Base-by-base conservation (phyloP, 805 yeast genomes). In the Grigorovia yakushimaensis region DNA sequence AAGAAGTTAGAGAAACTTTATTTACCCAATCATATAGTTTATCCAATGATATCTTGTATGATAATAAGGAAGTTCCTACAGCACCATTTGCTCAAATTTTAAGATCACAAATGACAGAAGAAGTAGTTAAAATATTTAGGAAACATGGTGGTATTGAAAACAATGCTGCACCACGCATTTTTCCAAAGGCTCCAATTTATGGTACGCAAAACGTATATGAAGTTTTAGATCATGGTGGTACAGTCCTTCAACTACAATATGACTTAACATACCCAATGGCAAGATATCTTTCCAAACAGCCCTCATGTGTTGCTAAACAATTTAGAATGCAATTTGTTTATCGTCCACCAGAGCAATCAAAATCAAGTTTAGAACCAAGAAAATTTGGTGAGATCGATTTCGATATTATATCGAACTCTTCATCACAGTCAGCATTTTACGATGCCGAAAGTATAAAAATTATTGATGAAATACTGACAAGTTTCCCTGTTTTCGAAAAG, bases 191-290 rank as follows among this genome's bases (percentile, higher is more conserved):
- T 1, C 83, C 93, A 1, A 73, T 82, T 2, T 81, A 84, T 59
- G 66, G 81, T 1, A 71, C 77, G 20, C 84, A 80, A 45, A 74
- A 76, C 43, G 82, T 86, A 0, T 88, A 84, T 54, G 93, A 89
- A 56, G 76, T 93, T 1, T 66, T 93, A 46, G 98, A 91, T 58
- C 73, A 78, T 45, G 81, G 87, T 27, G 99, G 99, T 0, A 79
- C 88, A 0, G 91, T 93, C 3, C 68, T 93, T 33, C 95, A 89
- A 54, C 67, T 93, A 33, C 95, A 96, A 2, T 88, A 84, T 59
- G 98, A 93, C 61, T 71, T 89, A 51, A 85, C 95, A 0, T 69
- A 89, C 33, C 98, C 99, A 0, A 77, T 84, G 70, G 98, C 98
- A 0, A 72, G 98, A 54, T 72, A 79, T 44, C 64, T 93, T 30